A percentile compares a stretch with the other conserved stretches of the same genome.
Conservation (phyloP, 257 asterid genomes). For the Parsonsia alboflavescens region DNA sequence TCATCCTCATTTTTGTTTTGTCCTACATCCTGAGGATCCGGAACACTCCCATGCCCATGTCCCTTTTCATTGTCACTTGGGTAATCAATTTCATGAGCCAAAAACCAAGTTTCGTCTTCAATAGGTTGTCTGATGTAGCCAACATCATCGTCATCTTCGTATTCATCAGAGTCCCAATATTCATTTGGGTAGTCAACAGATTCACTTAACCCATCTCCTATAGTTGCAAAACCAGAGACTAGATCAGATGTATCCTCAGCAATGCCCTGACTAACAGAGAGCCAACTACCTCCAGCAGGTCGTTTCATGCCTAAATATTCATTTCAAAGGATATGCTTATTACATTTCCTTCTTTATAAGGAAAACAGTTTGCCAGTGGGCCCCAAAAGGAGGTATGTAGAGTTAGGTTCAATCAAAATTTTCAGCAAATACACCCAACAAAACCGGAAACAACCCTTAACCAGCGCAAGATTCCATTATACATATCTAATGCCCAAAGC, state of each 20-base stretch:
- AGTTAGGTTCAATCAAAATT: not conserved
- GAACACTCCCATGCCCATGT: conserved; percentile 70
- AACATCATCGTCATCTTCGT: conserved; percentile 91
- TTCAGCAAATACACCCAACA: not conserved
- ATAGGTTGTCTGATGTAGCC: conserved; percentile 98
- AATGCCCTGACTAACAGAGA: conserved; percentile 93
- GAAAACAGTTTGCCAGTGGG: not conserved
- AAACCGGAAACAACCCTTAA: not conserved
- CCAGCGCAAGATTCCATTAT: not conserved
- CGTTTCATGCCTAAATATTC: conserved; percentile 54
- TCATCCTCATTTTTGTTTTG: conserved; percentile 70
- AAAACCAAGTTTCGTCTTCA: conserved; percentile 96
- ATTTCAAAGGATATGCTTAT: not conserved
- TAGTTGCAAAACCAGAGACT: conserved; percentile 93
- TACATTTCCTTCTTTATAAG: not conserved
- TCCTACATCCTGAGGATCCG: conserved; percentile 66
- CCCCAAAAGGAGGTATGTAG: not conserved
- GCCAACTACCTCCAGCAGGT: conserved; percentile 77
- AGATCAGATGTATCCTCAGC: conserved; percentile 91
- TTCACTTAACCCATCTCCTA: conserved; percentile 90
- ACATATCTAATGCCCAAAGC: not conserved
- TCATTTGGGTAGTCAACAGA: conserved; percentile 82
- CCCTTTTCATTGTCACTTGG: conserved; percentile 96
- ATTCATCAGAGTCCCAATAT: conserved; percentile 97
- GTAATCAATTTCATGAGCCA: conserved; percentile 96